Base-by-base conservation (phyloP, 2,329 filamentous ascomycete species). In the Cladorrhinum sp. region DNA sequence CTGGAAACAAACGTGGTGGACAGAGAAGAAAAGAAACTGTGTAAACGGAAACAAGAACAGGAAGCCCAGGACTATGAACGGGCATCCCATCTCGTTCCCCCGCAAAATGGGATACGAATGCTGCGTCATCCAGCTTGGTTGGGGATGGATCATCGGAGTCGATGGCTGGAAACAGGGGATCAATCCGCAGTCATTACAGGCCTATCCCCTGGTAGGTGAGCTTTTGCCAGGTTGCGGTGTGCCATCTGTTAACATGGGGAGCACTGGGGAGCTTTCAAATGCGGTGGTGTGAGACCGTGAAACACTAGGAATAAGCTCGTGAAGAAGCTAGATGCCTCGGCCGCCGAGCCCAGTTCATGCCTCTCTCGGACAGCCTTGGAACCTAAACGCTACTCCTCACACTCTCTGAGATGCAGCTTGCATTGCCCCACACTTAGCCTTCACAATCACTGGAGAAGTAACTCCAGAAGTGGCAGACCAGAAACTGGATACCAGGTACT, bases 281-380 rank as follows among this genome's bases (percentile, higher is more conserved):
- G 32, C 32, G n/a, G n/a, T 36, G 32, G 32, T 36, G 32, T 36
- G 32, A 36, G 32, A 36, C 32, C 12, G 16, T 36, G 9, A 36
- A 36, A 36, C 32, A 36, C 32, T 36, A 13, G 12, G 32, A 36
- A 36, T 36, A 45, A 45, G 58, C 49, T 51, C 50, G 41, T 45
- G 48, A 50, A 32, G 9, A 16, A 45, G 45, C 23, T 57, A 57
- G 55, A 55, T 65, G 54, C 63, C 63, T 65, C 63, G 63, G 63
- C 48, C 63, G 63, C 56, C 61, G 41, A 62, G 62, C 49, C 60
- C 55, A 12, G 20, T 36, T 41, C 27, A 27, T 41, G 36, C 52
- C 55, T 49, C 29, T 29, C 13, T 10, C 23, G 57, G 32, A 32
- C 51, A n/a, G n/a, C n/a, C n/a, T n/a, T n/a, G n/a, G n/a, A n/a